phyloP scores from a whole-genome alignment of 495 filamentous ascomycete species.

The Aspergillus homomorphus region DNA sequence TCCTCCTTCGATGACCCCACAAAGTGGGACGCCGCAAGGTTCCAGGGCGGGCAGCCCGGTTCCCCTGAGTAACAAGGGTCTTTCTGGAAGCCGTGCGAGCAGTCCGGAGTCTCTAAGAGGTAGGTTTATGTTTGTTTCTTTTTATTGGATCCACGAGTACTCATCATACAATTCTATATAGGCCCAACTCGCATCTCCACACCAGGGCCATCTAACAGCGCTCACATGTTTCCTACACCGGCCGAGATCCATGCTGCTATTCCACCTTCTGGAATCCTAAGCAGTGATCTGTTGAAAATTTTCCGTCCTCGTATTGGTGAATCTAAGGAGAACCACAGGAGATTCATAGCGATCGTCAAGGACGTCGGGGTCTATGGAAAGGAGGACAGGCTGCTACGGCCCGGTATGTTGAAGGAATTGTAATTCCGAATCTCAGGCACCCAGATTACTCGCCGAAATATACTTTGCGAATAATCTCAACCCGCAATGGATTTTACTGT shows the following conservation, averaged over 20 bases:
- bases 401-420: conserved; percentile 36
- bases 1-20: conserved; percentile 46
- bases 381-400: conserved; percentile 42
- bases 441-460: too few species aligned
- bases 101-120: conserved; percentile 37
- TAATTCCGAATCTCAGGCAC: conserved; percentile 14
- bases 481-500: too few species aligned
- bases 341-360: conserved; percentile 47
- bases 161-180: conserved; percentile 8
- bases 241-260: conserved; percentile 71
- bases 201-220: conserved; percentile 24
- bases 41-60: conserved; percentile 54
- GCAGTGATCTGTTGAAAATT: conserved; percentile 55
- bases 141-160: conserved; percentile 6
- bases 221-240: conserved; percentile 50
- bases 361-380: conserved; percentile 47
- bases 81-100: conserved; percentile 38
- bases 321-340: conserved; percentile 41
- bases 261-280: conserved; percentile 63
- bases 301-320: conserved; percentile 61
- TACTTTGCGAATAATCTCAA: too few species aligned
- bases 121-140: conserved; percentile 16
- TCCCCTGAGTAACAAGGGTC: conserved; percentile 24
- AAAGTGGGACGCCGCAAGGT: conserved; percentile 52
- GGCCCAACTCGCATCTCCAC: conserved; percentile 35